phyloP scores from a whole-genome alignment of 495 filamentous ascomycete genomes.

The Xylaria sp. region DNA sequence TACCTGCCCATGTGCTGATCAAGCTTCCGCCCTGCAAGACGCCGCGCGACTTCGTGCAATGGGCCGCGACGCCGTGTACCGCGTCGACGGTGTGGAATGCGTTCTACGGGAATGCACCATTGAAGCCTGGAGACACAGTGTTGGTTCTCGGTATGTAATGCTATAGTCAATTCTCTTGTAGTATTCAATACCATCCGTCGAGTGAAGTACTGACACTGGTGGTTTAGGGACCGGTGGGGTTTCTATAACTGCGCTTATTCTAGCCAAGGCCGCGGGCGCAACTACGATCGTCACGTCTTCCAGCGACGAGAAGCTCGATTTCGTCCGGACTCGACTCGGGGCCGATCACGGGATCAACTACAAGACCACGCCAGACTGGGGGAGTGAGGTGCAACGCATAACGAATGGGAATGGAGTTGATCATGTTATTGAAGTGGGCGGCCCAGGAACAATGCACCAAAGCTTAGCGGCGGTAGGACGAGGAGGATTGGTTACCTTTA shows the following conservation, averaged over 20 bases:
- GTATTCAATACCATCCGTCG: background rate
- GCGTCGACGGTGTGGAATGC: constrained; percentile 53
- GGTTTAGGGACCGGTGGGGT: constrained; percentile 46
- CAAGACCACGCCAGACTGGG: constrained; percentile 43
- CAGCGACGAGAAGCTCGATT: constrained; percentile 62
- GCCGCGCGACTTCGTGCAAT: constrained; percentile 13
- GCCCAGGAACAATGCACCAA: constrained; percentile 60
- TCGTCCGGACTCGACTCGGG: constrained; percentile 62
- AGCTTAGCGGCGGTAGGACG: constrained; percentile 62
- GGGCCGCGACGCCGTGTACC: constrained; percentile 43
- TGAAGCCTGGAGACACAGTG: constrained; percentile 36
- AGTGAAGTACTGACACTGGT: constrained; percentile 41
- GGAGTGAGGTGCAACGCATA: constrained; percentile 35
- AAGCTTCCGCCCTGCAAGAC: constrained; percentile 4
- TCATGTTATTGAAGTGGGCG: constrained; percentile 68
- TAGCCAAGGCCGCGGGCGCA: constrained; percentile 76
- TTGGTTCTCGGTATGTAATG: constrained; percentile 8
- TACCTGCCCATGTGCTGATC: constrained; percentile 7
- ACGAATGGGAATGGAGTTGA: constrained; percentile 60
- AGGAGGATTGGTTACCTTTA: constrained; percentile 65
- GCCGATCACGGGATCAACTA: constrained; percentile 69
- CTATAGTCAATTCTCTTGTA: background rate
- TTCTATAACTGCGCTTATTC: constrained; percentile 59
- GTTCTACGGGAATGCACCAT: constrained; percentile 59
- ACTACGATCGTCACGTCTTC: constrained; percentile 76